phyloP scores from a whole-genome alignment of 2,329 filamentous ascomycete genomes.

The Colletotrichum coccodes region DNA sequence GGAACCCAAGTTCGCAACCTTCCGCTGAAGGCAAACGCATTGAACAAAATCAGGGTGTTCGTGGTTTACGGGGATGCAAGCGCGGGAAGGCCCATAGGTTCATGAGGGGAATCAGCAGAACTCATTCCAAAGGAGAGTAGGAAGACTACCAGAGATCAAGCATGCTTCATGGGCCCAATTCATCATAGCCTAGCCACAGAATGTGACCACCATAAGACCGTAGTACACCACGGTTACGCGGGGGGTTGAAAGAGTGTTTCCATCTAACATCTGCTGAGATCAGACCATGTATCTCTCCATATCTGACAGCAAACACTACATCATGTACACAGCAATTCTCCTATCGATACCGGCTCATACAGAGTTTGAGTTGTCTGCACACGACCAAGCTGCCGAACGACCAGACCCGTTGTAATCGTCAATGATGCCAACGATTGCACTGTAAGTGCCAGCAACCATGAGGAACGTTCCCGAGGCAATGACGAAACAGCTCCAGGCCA shows the following conservation, averaged over 20 bases:
- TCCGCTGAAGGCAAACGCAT: background rate
- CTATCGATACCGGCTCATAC: background rate
- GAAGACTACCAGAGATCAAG: background rate
- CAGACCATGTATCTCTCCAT: background rate
- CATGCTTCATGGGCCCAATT: too few relatives aligned
- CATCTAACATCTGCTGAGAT: background rate
- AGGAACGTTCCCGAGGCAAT: constrained; percentile 26
- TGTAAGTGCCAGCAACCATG: constrained; percentile 30
- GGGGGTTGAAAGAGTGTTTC: background rate
- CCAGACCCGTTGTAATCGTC: constrained; percentile 18
- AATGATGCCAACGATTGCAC: constrained; percentile 22
- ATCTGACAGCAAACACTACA: background rate
- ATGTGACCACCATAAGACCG: too few relatives aligned
- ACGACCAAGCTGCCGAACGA: constrained; percentile 24
- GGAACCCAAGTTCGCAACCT: background rate
- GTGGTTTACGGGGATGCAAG: background rate
- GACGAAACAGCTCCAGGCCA: constrained; percentile 33
- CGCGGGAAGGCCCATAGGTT: background rate
- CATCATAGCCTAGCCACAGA: too few relatives aligned
- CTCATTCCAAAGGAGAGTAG: background rate
- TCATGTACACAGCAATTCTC: too few relatives aligned
- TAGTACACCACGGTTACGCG: too few relatives aligned
- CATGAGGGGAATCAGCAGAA: background rate
- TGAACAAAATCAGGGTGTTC: background rate
- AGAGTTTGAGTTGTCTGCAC: constrained; percentile 32